These are phyloP conservation scores for Aegilops sharonensis DNA, from an alignment of 176 grass and related monocot genomes.

Conservation along the genomic window DNA sequence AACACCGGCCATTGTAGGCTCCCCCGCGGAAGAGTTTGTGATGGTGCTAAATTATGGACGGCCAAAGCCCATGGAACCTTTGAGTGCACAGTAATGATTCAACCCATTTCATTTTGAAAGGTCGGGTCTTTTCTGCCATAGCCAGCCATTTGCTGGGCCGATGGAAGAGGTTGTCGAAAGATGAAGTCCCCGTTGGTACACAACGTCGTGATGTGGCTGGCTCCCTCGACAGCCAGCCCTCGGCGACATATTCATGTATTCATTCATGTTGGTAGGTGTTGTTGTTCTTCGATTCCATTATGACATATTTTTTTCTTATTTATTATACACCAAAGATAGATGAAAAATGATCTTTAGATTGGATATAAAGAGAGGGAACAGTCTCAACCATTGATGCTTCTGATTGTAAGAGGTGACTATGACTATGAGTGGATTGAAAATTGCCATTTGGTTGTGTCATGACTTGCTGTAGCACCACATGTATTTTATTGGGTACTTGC, in stretches of 20 bases:
- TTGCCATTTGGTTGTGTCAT: constrained; percentile 20
- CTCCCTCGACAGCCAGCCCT: constrained; percentile 36
- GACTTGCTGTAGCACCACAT: constrained; percentile 17
- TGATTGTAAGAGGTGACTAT: constrained; percentile 27
- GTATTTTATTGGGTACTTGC: neutral
- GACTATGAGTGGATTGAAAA: constrained; percentile 20
- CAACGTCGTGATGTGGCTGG: constrained; percentile 29
- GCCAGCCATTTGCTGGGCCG: constrained; percentile 27
- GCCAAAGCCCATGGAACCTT: constrained; percentile 15
- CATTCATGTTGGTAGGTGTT: constrained; percentile 34
- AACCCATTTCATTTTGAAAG: constrained; percentile 3
- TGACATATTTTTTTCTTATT: constrained; percentile 33
- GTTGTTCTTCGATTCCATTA: constrained; percentile 40
- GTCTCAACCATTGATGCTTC: constrained; percentile 27
- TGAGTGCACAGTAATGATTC: constrained; percentile 28
- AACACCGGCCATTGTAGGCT: constrained; percentile 45
- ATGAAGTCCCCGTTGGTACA: constrained; percentile 19
- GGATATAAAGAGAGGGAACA: constrained; percentile 25
- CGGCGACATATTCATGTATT: constrained; percentile 46
- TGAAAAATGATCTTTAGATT: constrained; percentile 50
- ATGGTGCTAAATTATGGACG: constrained; percentile 71
- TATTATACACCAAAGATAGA: constrained; percentile 38
- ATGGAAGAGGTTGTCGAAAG: constrained; percentile 12
- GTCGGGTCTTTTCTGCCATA: neutral
- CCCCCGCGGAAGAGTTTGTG: constrained; percentile 62